Evolutionary conservation across 257 asterid species (phyloP), one percentile per base, ranked within the genome.

Genomic region (Penstemon eatonii): DNA sequence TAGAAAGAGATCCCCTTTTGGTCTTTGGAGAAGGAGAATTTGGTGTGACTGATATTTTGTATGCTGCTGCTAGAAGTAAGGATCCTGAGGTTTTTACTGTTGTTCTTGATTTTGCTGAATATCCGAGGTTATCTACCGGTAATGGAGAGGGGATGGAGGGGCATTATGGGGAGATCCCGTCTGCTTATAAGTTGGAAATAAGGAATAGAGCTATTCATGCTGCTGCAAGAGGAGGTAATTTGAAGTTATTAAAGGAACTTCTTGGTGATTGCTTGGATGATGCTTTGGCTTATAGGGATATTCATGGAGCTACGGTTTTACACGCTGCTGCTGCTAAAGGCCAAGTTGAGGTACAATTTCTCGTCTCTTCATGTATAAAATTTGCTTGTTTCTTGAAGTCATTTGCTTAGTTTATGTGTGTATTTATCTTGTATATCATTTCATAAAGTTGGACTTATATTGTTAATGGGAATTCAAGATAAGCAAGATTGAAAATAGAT

Each of bases 291-390:
- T 91, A 87, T 42, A 69, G 97, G 67, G 99, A 94, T 73, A 66
- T 71, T 51, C 84, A 79, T 45, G 99, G 99, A 5, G 89, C 96
- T 0, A 86, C 96, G 1, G 67, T 89, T 50, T 71, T 94, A 55
- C 99, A 94, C 47, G 91, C 97, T 3, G 97, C 99, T 2, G 96
- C 99, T 33, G 96, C 86, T 60, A 78, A 94, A 15, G 96, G 99
- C 0, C 95, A 86, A 61, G 90, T 86, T 68, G 80, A 91, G 97
- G 99, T 93, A 59, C 41, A 18, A 12, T 40, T 65, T 15, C 43
- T 46, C 52, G 6, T 33, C 64, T 72, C 7, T 10, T 3, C 0
- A 2, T 61, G 15, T 38, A 6, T 42, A 8, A 5, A 7, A 25
- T 3, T 0, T 51, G 3, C 38, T 8, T 61, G 53, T 61, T 53